A percentile compares a stretch with the other conserved stretches of the same genome.
Conservation (phyloP, 1,284 basidiomycete species). For the Phlebopus sp. region DNA sequence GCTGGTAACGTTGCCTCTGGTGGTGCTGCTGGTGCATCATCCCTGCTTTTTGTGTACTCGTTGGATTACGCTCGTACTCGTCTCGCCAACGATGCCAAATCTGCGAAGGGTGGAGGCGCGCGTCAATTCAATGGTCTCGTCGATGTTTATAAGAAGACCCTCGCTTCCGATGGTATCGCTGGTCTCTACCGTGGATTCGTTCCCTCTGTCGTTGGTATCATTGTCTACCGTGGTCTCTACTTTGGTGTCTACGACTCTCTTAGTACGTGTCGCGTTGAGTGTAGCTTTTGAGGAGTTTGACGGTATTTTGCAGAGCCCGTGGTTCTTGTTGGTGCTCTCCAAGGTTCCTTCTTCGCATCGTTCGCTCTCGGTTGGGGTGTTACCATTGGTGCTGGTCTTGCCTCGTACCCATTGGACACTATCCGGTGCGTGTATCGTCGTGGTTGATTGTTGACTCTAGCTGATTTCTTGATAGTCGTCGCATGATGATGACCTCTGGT, state of each 20-base stretch:
- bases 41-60: conserved; percentile 96
- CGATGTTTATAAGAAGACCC: conserved; percentile 93
- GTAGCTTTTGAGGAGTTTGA: conserved; percentile 17
- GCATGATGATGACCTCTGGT: conserved; percentile 95
- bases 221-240: conserved; percentile 96
- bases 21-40: conserved; percentile 96
- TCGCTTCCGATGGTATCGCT: conserved; percentile 83
- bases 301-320: conserved; percentile 69
- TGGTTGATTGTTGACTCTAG: neutral
- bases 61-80: conserved; percentile 97
- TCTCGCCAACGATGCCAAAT: conserved; percentile 96
- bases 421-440: conserved; percentile 61
- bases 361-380: conserved; percentile 94
- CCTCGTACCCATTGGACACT: conserved; percentile 93
- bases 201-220: conserved; percentile 92
- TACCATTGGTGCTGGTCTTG: conserved; percentile 93
- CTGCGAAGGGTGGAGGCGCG: conserved; percentile 83
- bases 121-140: conserved; percentile 96
- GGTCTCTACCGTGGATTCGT: conserved; percentile 96
- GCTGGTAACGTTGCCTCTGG: conserved; percentile 93
- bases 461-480: conserved; percentile 59
- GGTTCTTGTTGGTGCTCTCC: conserved; percentile 82
- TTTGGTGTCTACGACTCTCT: conserved; percentile 94
- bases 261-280: conserved; percentile 50
- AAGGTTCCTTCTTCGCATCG: conserved; percentile 89